phyloP scores from a whole-genome alignment of 2,329 filamentous ascomycete species.

The Calonectria hawksworthii region DNA sequence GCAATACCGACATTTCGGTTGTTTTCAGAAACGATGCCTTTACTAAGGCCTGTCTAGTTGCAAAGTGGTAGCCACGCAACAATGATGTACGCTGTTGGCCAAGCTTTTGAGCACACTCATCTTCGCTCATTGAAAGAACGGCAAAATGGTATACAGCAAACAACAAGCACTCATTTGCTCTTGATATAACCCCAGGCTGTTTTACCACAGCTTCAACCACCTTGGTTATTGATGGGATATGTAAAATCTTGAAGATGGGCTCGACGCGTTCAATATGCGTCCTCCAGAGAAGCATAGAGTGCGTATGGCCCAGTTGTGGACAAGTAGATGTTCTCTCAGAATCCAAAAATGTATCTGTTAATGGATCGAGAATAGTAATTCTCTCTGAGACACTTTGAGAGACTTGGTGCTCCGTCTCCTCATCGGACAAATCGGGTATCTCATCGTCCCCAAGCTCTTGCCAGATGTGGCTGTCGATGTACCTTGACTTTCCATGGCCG shows the following conservation, averaged over 20 bases:
- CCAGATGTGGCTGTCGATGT: conserved; percentile 53
- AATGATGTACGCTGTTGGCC: conserved; percentile 52
- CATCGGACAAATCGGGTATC: conserved; percentile 13
- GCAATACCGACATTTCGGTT: conserved; percentile 66
- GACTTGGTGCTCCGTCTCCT: background rate
- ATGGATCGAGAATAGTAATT: background rate
- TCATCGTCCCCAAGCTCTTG: conserved; percentile 12
- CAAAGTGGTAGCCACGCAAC: conserved; percentile 55
- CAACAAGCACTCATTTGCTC: conserved; percentile 52
- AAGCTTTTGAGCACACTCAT: conserved; percentile 56
- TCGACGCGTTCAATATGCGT: conserved; percentile 43
- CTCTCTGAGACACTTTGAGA: too few species aligned
- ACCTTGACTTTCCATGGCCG: conserved; percentile 54
- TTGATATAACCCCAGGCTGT: conserved; percentile 39
- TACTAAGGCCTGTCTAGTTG: conserved; percentile 62
- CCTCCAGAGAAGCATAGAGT: conserved; percentile 44
- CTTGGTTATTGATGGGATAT: conserved; percentile 41
- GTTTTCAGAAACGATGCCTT: conserved; percentile 65
- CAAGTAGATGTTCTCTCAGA: background rate
- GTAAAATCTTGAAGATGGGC: conserved; percentile 43
- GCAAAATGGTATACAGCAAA: conserved; percentile 61
- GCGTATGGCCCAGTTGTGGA: conserved; percentile 36
- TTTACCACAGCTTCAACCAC: conserved; percentile 38
- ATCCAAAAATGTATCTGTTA: conserved; percentile 15
- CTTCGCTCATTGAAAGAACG: conserved; percentile 56